Evolutionary conservation across 2,329 filamentous ascomycete species (phyloP), one percentile per base, ranked within the genome.

Genomic region (Fonsecaea pugnacius): DNA sequence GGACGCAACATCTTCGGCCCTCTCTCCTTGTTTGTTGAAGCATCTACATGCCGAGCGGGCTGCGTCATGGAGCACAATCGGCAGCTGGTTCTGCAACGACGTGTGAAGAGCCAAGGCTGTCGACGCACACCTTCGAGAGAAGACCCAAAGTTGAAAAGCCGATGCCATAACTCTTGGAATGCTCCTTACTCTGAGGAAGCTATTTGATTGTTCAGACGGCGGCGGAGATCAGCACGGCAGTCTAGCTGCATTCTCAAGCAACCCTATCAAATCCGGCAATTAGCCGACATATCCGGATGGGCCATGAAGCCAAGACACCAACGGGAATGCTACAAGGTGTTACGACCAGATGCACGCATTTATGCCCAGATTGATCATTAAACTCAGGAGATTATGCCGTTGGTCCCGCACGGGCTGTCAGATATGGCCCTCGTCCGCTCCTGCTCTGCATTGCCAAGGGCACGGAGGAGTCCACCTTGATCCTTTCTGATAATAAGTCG

Each of bases 401-500:
- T 30, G 21, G 48, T 18, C 18, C 27, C 33, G 46, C 24, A 36
- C 24, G n/a, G 24, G 40, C 24, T 38, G n/a, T 27, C 14, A 21
- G 18, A 24, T 12, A 55, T 55, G 27, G 30, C 27, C 7, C 12
- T 46, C 32, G 33, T 46, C 16, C 10, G 30, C 27, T 35, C 53
- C 18, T 32, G 32, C 24, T 36, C 18, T 51, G 24, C 43, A 36
- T 24, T 54, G 63, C 64, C 64, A 63, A 63, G 64, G 30, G 40
- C 16, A 56, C 64, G 64, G 51, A 62, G 38, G 60, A 56, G 33
- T 14, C 60, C 64, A 57, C 64, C 57, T 64, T 33, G 52, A 56
- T 51, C 48, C 24, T 27, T 54, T 58, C 43, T 46, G 64, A 54
- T 61, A 63, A 67, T 30, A 54, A 61, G 64, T 64, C 64, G 60